These are phyloP conservation scores for Zygotorulaspora chibaensis DNA, from an alignment of 805 yeast species.

Conservation along the genomic window DNA sequence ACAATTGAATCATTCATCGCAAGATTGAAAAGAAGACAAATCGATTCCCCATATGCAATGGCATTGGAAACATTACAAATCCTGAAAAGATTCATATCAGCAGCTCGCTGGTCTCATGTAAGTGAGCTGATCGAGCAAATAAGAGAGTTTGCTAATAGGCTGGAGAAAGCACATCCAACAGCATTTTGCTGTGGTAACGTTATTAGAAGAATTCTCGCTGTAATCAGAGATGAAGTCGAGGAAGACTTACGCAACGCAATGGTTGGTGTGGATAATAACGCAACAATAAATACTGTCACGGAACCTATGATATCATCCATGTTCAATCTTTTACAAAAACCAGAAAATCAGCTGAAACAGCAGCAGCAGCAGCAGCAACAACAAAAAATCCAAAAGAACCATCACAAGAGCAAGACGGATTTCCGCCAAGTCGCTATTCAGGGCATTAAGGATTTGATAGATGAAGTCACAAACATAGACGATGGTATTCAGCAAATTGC, in stretches of 20 bases:
- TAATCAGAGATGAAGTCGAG: conserved; percentile 81
- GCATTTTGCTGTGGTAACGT: conserved; percentile 89
- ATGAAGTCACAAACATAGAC: conserved; percentile 83
- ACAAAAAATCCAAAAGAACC: conserved; percentile 22
- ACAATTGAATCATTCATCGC: conserved; percentile 44
- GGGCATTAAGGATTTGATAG: conserved; percentile 86
- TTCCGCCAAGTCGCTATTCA: conserved; percentile 82
- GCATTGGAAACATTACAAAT: conserved; percentile 87
- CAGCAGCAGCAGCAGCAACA: conserved; percentile 15
- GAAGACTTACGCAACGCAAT: conserved; percentile 38
- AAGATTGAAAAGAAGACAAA: conserved; percentile 77
- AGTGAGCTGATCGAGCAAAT: conserved; percentile 68
- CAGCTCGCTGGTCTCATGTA: conserved; percentile 80
- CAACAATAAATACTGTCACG: conserved; percentile 20
- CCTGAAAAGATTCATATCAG: conserved; percentile 81
- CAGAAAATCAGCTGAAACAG: conserved; percentile 24
- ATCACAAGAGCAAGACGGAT: conserved; percentile 43
- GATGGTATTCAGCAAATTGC: conserved; percentile 91
- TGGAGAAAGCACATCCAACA: conserved; percentile 80
- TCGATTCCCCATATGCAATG: conserved; percentile 71
- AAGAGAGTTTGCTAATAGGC: conserved; percentile 63
- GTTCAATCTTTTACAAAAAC: conserved; percentile 76
- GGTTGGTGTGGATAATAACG: conserved; percentile 6
- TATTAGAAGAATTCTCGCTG: conserved; percentile 80
- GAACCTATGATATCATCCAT: conserved; percentile 70